Conservation (phyloP, 306 rosid genomes). For the Comarum palustre region DNA sequence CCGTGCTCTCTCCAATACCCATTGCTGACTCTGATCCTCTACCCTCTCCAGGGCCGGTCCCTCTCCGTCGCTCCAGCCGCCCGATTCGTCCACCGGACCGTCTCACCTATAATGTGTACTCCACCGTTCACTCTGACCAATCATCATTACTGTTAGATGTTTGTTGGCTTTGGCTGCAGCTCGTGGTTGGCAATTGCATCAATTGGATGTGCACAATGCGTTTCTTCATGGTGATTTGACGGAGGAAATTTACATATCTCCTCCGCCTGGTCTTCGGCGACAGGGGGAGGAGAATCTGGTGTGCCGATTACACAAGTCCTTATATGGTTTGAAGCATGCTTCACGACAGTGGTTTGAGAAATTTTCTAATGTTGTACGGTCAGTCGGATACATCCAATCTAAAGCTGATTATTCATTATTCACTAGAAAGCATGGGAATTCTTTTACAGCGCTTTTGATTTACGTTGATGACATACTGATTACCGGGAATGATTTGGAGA, state of each 20-base stretch:
- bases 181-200: not conserved
- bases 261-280: not conserved
- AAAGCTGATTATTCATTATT: not conserved
- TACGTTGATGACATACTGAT: not conserved
- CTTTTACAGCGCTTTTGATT: not conserved
- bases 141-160: not conserved
- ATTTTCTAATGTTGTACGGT: not conserved
- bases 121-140: too few relatives aligned
- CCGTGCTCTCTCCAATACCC: too few relatives aligned
- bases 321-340: not conserved
- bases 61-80: not conserved
- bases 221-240: not conserved
- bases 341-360: not conserved
- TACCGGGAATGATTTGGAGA: not conserved
- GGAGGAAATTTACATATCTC: too few relatives aligned
- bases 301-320: not conserved
- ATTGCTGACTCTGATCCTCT: too few relatives aligned
- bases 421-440: not conserved
- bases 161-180: not conserved
- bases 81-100: fast-evolving
- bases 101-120: not conserved
- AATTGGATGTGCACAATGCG: not conserved
- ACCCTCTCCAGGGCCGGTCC: not conserved
- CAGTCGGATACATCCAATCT: not conserved
- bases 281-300: not conserved